Evolutionary conservation across 2,329 filamentous ascomycete genomes (phyloP), one percentile per base, ranked within the genome.

Genomic region (Biscogniauxia sp.): DNA sequence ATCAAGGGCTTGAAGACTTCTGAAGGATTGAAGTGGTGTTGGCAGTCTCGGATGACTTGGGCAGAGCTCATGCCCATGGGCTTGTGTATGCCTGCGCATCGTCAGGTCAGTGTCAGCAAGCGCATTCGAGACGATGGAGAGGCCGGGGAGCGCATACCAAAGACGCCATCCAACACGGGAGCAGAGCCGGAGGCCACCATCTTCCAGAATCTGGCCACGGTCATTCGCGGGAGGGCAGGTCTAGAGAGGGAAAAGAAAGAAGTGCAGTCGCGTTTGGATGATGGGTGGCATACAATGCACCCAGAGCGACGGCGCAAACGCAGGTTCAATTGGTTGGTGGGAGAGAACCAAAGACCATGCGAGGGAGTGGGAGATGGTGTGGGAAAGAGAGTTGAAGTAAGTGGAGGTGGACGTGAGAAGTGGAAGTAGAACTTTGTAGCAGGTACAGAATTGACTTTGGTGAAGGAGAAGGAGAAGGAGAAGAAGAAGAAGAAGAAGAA

Each of bases 21-120:
- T 1, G 95, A 98, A 11, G 87, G 85, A 68, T 93, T 92, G 82
- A 98, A 96, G 66, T 89, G 85, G 20, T 83, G 79, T 79, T 98
- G 93, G 61, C 96, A 88, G 72, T 94, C 89, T 73, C 94, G 93
- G 66, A 99, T 86, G 45, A 96, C 90, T 75, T 96, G 92, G 55
- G 93, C 93, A 37, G 94, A 98, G 74, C 90, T 92, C 70, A 94
- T 86, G 70, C 88, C 90, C 70, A 88, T 82, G 26, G 95, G 95
- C 78, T 99, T 99, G 79, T 97, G 92, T 76, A 99, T 90, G 51
- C 63, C 66, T 68, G 41, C 13, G 19, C 54, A 8, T 41, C 45
- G 37, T 23, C 23, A 23, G 17, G 20, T 45, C 20, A 20, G 15
- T 56, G 52, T 65, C 37, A 67, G 61, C 57, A n/a, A 52, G 26